Base-by-base conservation (phyloP, 2,329 filamentous ascomycete genomes). In the Pezicula neosporulosa region DNA sequence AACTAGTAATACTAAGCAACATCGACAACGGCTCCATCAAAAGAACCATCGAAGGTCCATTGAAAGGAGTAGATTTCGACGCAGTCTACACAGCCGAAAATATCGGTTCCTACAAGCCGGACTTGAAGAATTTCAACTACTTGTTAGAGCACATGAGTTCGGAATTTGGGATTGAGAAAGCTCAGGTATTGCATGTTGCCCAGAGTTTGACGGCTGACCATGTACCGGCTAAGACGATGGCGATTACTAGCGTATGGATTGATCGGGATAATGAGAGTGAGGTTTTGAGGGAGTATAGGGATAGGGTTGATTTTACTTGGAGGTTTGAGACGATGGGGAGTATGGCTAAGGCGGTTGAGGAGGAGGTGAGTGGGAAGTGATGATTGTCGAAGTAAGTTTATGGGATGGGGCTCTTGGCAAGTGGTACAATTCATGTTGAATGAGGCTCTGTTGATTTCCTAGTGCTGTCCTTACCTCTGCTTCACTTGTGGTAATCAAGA, bases 201-300 rank as follows among this genome's bases (percentile, higher is more conserved):
- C 84, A 89, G 69, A 86, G 83, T 56, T 76, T 88, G 64, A 82
- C 78, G 41, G 83, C 89, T 63, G 87, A 90, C 66, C 86, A 90
- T 68, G 75, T 78, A 30, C 83, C 86, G 0, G 83, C 82, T 3
- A 78, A 77, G 64, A 68, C 77, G 59, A 64, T 81, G 46, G 84
- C 80, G 0, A 67, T 90, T 42, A 75, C 72, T 59, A 21, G 80
- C 52, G 73, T 73, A 33, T 90, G 84, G 85, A 87, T 89, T 58
- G 75, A 73, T 48, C 70, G 82, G 19, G 69, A 70, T 1, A 67
- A 65, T 1, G 60, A 28, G 13, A 41, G 28, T 16, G 21, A 45
- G 21, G 7, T 68, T 3, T 66, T 70, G 8, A 74, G 74, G 57
- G 74, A 72, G 0, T 62, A 76, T 6, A 66, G 69, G 47, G 76